Conservation (phyloP, 164 flowering plant genomes). For the Stephania japonica region DNA sequence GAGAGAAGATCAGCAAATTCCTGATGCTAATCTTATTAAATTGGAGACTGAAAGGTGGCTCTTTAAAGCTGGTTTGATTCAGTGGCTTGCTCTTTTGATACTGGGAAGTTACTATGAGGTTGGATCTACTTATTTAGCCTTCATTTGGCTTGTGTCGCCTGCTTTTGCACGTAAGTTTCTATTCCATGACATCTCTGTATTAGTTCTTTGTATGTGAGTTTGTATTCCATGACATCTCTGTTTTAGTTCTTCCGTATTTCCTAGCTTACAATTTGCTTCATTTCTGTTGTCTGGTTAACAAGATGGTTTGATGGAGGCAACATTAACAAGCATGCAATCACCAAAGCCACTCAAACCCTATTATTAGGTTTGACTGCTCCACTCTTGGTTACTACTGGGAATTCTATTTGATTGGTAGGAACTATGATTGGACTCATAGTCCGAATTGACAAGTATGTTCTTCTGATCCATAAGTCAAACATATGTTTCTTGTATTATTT, state of each 20-base stretch:
- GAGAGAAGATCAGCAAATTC: conserved; percentile 27
- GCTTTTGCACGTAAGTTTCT: conserved; percentile 81
- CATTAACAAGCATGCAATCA: conserved; percentile 60
- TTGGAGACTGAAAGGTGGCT: conserved; percentile 96
- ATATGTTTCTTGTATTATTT: not conserved
- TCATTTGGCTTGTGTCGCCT: conserved; percentile 80
- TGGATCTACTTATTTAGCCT: conserved; percentile 82
- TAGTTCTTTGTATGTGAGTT: conserved; percentile 53
- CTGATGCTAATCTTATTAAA: conserved; percentile 34
- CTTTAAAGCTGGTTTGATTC: conserved; percentile 75
- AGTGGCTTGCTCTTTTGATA: conserved; percentile 70
- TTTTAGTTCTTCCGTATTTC: not conserved
- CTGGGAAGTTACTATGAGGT: conserved; percentile 59
- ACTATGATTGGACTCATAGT: conserved; percentile 52
- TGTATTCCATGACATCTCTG: not conserved
- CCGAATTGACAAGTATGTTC: conserved; percentile 65
- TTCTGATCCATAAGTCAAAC: not conserved
- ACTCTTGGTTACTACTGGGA: conserved; percentile 59
- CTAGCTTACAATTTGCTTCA: conserved; percentile 4
- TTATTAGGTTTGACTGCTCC: conserved; percentile 62
- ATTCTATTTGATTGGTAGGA: conserved; percentile 47
- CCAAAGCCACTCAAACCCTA: conserved; percentile 92
- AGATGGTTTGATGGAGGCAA: conserved; percentile 98
- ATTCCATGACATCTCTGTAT: not conserved
- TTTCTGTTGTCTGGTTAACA: conserved; percentile 20